Percentiles rank a stretch among this genome's conserved stretches.
Conservation (phyloP, 345 rosid genomes). For the Clausena lansium region DNA sequence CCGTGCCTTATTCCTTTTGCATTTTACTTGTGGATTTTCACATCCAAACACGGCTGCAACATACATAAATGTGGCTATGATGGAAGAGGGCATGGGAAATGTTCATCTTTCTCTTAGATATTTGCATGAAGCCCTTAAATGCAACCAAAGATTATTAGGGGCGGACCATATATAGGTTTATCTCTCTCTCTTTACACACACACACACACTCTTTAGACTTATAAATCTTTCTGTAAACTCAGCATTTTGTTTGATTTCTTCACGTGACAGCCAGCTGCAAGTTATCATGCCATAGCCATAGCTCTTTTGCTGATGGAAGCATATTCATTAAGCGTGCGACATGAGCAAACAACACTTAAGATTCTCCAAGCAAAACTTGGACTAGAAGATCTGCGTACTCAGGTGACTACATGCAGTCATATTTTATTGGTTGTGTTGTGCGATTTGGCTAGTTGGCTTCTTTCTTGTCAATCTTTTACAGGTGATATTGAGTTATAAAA, state of each 20-base stretch:
- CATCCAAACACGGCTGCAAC: slow-evolving; percentile 83
- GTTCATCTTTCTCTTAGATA: slow-evolving; percentile 71
- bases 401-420: slow-evolving; percentile 29
- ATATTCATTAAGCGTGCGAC: slow-evolving; percentile 65
- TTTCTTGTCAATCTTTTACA: slow-evolving; percentile 6
- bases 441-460: neutral
- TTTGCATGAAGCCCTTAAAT: slow-evolving; percentile 70
- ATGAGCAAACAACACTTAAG: slow-evolving; percentile 69
- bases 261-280: slow-evolving; percentile 52
- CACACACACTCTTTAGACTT: neutral
- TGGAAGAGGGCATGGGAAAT: slow-evolving; percentile 81
- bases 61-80: slow-evolving; percentile 73
- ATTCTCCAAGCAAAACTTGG: slow-evolving; percentile 67
- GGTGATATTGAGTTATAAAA: neutral
- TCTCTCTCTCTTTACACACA: slow-evolving; percentile 2
- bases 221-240: neutral
- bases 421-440: slow-evolving; percentile 2
- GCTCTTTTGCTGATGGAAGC: slow-evolving; percentile 80
- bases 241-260: slow-evolving; percentile 11
- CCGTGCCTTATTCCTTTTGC: slow-evolving; percentile 68
- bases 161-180: slow-evolving; percentile 66
- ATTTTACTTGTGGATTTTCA: slow-evolving; percentile 69
- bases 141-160: slow-evolving; percentile 73
- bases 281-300: slow-evolving; percentile 77
- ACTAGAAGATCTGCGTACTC: slow-evolving; percentile 66